A percentile compares a stretch with the other conserved stretches of the same genome.
These are phyloP conservation scores for Paracorniculantispora psalliotae DNA, from an alignment of 2,329 filamentous ascomycete genomes.

Conservation along the genomic window DNA sequence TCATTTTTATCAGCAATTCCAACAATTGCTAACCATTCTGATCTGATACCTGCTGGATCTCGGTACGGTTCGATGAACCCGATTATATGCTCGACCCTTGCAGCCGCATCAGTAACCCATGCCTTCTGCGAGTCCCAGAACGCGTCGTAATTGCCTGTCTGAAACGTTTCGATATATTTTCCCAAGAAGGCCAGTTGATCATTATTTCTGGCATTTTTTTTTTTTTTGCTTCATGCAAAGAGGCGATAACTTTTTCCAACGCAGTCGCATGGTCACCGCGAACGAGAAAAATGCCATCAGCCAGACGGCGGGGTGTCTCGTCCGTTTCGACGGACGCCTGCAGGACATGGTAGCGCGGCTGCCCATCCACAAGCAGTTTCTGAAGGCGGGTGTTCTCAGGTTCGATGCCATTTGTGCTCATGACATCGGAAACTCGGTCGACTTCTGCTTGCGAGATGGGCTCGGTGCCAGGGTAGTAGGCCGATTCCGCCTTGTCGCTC, in stretches of 20 bases:
- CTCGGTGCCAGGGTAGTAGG: constrained; percentile 48
- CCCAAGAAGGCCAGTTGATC: constrained; percentile 46
- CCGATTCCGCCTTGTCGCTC: constrained; percentile 44
- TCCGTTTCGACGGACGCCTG: constrained; percentile 30
- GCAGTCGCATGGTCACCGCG: constrained; percentile 49
- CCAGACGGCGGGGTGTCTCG: not conserved
- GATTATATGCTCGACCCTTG: constrained; percentile 52
- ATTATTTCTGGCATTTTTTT: constrained; percentile 47
- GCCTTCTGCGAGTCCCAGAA: constrained; percentile 50
- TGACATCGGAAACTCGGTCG: constrained; percentile 40
- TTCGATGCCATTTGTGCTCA: constrained; percentile 36
- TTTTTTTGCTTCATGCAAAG: constrained; percentile 41
- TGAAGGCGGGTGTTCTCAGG: constrained; percentile 2
- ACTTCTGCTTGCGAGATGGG: constrained; percentile 49
- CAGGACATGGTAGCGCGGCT: constrained; percentile 16
- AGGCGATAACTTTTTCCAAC: constrained; percentile 42
- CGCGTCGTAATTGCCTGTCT: constrained; percentile 47
- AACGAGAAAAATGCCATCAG: constrained; percentile 29
- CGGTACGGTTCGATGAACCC: constrained; percentile 59
- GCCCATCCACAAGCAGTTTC: not conserved
- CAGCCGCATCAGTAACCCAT: constrained; percentile 55
- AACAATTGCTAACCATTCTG: constrained; percentile 56
- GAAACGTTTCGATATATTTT: constrained; percentile 49
- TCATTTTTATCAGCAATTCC: constrained; percentile 61
- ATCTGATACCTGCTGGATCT: constrained; percentile 54